Conservation (phyloP, 345 rosid species). For the Boechera retrofracta region DNA sequence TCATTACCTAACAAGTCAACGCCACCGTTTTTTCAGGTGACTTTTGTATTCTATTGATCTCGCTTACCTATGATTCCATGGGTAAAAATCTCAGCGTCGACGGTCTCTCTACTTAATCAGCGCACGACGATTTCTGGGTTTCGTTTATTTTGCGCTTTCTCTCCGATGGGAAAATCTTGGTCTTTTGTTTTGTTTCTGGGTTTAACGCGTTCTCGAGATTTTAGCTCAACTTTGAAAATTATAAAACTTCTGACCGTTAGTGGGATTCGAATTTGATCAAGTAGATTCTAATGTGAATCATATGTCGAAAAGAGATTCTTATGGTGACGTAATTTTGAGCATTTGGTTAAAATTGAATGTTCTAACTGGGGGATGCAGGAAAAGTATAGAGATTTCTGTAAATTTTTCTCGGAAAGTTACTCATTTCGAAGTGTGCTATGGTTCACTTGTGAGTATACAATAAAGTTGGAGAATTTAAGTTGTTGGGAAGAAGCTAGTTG, state of each 20-base stretch:
- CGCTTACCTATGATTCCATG: neutral
- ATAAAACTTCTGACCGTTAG: neutral
- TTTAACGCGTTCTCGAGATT: constrained; percentile 14
- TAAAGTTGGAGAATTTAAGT: constrained; percentile 24
- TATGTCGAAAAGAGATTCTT: constrained; percentile 8
- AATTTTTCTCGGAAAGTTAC: neutral
- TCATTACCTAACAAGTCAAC: constrained; percentile 7
- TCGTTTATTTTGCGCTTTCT: neutral
- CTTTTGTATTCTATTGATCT: constrained; percentile 23
- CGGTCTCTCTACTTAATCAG: neutral
- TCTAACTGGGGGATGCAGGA: neutral
- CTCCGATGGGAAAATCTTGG: neutral
- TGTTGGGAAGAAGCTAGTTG: constrained; percentile 19
- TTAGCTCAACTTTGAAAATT: constrained; percentile 2
- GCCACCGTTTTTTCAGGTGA: constrained; percentile 33
- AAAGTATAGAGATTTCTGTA: neutral
- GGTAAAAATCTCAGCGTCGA: neutral
- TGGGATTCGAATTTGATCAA: constrained; percentile 8
- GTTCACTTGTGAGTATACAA: constrained; percentile 22
- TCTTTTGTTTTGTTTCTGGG: neutral
- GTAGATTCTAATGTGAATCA: constrained; percentile 12
- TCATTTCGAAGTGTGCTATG: constrained; percentile 4
- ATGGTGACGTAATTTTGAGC: neutral
- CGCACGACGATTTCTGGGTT: constrained; percentile 9
- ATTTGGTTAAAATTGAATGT: neutral